phyloP scores from a whole-genome alignment of 441 rosid genomes.

The Brassica hybrid region DNA sequence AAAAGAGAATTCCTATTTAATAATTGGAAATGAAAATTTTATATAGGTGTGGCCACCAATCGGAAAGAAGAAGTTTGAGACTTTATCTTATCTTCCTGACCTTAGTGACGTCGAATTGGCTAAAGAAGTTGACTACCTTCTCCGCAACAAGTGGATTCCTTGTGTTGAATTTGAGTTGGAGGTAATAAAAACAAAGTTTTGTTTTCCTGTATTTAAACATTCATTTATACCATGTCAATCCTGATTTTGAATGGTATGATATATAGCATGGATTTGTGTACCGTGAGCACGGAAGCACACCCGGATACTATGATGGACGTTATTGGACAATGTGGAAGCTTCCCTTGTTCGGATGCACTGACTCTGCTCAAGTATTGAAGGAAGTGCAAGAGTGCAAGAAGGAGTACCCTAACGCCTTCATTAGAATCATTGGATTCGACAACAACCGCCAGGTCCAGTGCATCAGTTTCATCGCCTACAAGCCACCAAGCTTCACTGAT shows the following conservation, averaged over 20 bases:
- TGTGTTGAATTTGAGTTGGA: slow-evolving; percentile 53
- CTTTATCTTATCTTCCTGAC: slow-evolving; percentile 52
- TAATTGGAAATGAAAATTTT: background rate
- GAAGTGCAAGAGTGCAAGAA: slow-evolving; percentile 54
- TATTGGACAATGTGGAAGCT: slow-evolving; percentile 62
- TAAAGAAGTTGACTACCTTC: slow-evolving; percentile 51
- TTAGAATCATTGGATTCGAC: slow-evolving; percentile 52
- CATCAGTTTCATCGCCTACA: slow-evolving; percentile 54
- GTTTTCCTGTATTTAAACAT: background rate
- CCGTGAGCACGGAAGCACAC: slow-evolving; percentile 45
- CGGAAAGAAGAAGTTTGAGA: slow-evolving; percentile 56
- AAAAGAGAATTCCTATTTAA: background rate
- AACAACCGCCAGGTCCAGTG: slow-evolving; percentile 53
- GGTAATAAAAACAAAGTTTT: slow-evolving; percentile 10
- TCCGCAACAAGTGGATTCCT: slow-evolving; percentile 45
- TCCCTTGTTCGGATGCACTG: slow-evolving; percentile 55
- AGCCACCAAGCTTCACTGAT: slow-evolving; percentile 40
- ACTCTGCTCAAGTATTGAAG: slow-evolving; percentile 49
- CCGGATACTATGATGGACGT: slow-evolving; percentile 55
- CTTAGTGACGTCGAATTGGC: slow-evolving; percentile 35
- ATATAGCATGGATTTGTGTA: slow-evolving; percentile 45
- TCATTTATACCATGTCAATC: background rate
- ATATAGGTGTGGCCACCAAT: slow-evolving; percentile 49
- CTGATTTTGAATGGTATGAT: background rate
- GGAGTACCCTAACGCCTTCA: slow-evolving; percentile 43